Base-by-base conservation (phyloP, 768 basidiomycete species). In the Favolaschia claudopus region DNA sequence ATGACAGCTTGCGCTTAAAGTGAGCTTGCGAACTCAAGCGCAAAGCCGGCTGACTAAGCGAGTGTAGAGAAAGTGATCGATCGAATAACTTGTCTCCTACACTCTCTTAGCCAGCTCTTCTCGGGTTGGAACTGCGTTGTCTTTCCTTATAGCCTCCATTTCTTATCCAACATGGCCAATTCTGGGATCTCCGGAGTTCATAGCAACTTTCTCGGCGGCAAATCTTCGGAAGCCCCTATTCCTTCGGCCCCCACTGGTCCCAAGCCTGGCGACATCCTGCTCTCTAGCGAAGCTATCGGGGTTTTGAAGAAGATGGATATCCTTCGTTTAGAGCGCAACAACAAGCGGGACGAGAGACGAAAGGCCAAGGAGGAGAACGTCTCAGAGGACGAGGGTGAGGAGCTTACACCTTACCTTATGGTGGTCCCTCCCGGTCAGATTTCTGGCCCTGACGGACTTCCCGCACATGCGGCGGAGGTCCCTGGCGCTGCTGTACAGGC, bases 181-280 rank as follows among this genome's bases (percentile, higher is more conserved):
- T 9, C 42, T 5, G 52, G 52, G 3, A 27, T 54, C 27, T 36
- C 32, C 4, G 52, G 52, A n/a, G n/a, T n/a, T 1, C 14, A 45
- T 19, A 36, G 33, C n/a, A 54, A 43, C 17, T 3, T n/a, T 9
- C 45, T 54, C 43, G 19, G 43, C 10, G 17, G 5, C 3, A 1
- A 17, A 4, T 4, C 25, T 2, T 43, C 44, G 4, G 44, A 29
- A 56, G 55, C 55, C 55, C 55, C 55, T 56, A 56, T 56, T 34
- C 45, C n/a, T 8, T 12, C 22, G 15, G 2, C n/a, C n/a, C n/a
- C n/a, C n/a, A n/a, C n/a, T n/a, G 45, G 37, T 7, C 44, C 17
- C n/a, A 36, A 52, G 12, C 14, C 20, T 3, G 37, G 29, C 5
- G 15, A 32, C 10, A 24, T 40, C 14, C 36, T 56, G 9, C 34